Evolutionary conservation across 208 protist genomes (phyloP).

Genomic region (Crithidia sp.): DNA sequence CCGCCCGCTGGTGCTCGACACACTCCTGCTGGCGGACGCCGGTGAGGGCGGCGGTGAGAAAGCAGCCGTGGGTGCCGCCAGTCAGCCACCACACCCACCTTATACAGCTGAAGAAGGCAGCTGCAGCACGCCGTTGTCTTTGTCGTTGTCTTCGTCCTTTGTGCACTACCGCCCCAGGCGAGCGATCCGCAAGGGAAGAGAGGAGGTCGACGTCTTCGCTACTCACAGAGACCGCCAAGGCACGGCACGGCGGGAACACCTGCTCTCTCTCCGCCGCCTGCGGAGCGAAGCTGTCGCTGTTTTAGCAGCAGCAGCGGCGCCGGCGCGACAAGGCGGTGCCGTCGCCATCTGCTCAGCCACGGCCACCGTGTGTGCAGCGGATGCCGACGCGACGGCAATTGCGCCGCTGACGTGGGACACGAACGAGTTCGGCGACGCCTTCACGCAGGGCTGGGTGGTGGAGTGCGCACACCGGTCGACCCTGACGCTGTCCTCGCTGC

Average conservation of each 20-base stretch:
- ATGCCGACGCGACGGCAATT: background rate
- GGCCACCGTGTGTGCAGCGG: no score
- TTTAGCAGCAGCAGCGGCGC: background rate
- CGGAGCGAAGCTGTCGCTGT: background rate
- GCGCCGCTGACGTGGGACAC: slow-evolving; percentile 10
- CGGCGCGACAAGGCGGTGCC: no score
- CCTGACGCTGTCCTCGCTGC: slow-evolving; percentile 49
- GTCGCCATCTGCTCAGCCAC: no score
- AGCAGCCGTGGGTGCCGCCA: background rate
- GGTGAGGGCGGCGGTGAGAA: background rate
- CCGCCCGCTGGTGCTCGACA: slow-evolving; percentile 54
- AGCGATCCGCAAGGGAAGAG: background rate
- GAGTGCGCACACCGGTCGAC: slow-evolving; percentile 49
- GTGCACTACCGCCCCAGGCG: slow-evolving; percentile 22
- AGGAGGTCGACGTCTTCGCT: background rate
- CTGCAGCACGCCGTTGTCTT: no score
- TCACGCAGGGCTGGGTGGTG: slow-evolving; percentile 9
- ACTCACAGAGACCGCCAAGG: slow-evolving; percentile 7
- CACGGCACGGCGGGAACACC: background rate
- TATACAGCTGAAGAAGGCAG: no score
- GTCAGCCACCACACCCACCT: background rate
- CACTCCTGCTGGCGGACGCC: slow-evolving; percentile 5
- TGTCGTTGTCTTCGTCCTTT: background rate
- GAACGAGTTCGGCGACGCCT: slow-evolving; percentile 32
- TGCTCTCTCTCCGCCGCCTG: background rate